A percentile compares a stretch with the other conserved stretches of the same genome.
Evolutionary conservation across 2,329 filamentous ascomycete genomes (phyloP).

Genomic region (Diaporthe amygdali): DNA sequence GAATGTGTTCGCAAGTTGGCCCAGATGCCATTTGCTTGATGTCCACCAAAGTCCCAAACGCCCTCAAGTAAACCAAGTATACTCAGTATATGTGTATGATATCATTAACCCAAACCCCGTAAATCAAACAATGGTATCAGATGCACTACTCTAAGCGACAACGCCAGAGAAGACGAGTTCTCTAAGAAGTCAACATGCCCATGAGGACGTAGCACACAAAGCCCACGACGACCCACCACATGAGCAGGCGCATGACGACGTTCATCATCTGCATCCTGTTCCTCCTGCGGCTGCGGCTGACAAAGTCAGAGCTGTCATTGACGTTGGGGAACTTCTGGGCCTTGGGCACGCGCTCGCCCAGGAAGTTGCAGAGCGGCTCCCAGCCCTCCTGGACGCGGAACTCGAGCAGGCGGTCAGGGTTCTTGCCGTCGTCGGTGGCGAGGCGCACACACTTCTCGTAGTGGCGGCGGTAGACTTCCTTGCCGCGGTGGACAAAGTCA

Average conservation of each 20-base stretch:
- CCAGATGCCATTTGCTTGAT: background rate
- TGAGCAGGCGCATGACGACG: conserved; percentile 27
- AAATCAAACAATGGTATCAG: background rate
- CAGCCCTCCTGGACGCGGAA: conserved; percentile 27
- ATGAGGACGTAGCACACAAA: conserved; percentile 27
- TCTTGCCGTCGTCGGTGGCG: conserved; percentile 44
- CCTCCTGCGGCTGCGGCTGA: conserved; percentile 28
- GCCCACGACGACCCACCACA: conserved; percentile 27
- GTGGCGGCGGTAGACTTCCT: conserved; percentile 58
- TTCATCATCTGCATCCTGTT: conserved; percentile 33
- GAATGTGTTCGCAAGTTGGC: background rate
- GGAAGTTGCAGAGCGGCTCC: conserved; percentile 27
- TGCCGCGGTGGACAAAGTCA: conserved; percentile 69
- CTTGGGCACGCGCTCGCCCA: conserved; percentile 26
- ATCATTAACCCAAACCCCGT: background rate
- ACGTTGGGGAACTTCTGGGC: conserved; percentile 28
- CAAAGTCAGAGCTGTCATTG: conserved; percentile 28
- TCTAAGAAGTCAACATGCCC: conserved; percentile 21
- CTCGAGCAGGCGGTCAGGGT: conserved; percentile 33
- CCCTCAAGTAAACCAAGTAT: background rate
- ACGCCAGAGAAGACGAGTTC: background rate
- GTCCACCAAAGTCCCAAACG: background rate
- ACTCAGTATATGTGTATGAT: background rate
- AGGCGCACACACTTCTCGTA: conserved; percentile 30
- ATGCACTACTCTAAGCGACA: background rate